Base-by-base conservation (phyloP, 1,284 basidiomycete species). In the Irpex sp. region DNA sequence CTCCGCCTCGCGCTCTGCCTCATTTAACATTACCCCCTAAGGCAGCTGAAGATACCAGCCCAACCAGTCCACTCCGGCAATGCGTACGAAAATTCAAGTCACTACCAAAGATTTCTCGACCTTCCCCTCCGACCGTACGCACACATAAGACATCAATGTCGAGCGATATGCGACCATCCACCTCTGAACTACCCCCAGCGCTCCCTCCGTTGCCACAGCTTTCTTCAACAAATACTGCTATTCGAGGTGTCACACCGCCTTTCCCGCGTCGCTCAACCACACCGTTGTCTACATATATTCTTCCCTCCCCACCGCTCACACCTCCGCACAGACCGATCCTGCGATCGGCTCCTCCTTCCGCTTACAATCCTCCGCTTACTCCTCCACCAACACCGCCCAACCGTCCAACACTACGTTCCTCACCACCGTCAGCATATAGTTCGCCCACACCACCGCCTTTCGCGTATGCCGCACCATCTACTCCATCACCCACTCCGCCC, bases 391-490 rank as follows among this genome's bases (percentile, higher is more conserved):
- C 51, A 54, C 51, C 51, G 6, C 51, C 17, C 19, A 54, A 54
- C 9, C 11, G 26, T 19, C 51, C 19, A 11, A 19, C 51, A 2
- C 51, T 21, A 44, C 40, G 40, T 44, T 44, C 40, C 15, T 44
- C 40, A 44, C 40, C 40, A 44, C 40, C 40, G 17, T 21, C 51
- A 54, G 51, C 19, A 5, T 54, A 47, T 34, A 34, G n/a, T 15
- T 26, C 56, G 4, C 57, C 51, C 26, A 59, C 56, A 37, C 62
- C 49, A 21, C 63, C 63, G 62, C 52, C 47, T 19, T 61, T 62
- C 65, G 59, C 61, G 34, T 63, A 56, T 57, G 64, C 60, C 58
- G 58, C 47, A 34, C 59, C 34, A 47, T 38, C 37, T 15, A 40
- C 55, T 7, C 60, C 54, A 38, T 11, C 40, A 61, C 34, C 17